A percentile compares a stretch with the other conserved stretches of the same genome.
Conservation (phyloP, 1,139 yeast genomes). For the Arxiozyma bovina region DNA sequence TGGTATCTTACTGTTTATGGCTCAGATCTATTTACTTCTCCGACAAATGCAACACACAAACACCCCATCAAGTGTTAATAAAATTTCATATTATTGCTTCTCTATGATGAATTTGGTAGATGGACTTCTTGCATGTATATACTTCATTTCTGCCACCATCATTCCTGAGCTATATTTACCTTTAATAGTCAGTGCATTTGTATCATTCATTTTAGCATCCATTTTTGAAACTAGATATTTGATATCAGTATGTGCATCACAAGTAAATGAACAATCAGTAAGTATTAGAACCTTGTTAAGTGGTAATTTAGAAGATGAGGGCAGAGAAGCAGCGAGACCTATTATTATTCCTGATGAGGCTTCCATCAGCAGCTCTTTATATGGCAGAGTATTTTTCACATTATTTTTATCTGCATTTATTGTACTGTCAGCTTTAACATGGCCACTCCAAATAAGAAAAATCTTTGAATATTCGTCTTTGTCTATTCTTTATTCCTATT, state of each 20-base stretch:
- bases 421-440: constrained; percentile 47
- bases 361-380: constrained; percentile 49
- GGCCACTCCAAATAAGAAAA: constrained; percentile 53
- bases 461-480: constrained; percentile 51
- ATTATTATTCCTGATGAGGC: constrained; percentile 41
- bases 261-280: constrained; percentile 49
- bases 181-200: constrained; percentile 59
- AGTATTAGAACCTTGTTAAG: constrained; percentile 21
- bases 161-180: constrained; percentile 53
- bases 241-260: constrained; percentile 61
- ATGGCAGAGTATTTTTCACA: constrained; percentile 53
- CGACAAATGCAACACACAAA: constrained; percentile 62
- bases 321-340: constrained; percentile 15
- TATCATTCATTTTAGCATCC: constrained; percentile 61
- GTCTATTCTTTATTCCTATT: constrained; percentile 54
- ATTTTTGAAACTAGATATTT: constrained; percentile 73
- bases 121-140: constrained; percentile 55
- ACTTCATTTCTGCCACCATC: constrained; percentile 51
- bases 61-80: constrained; percentile 72
- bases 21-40: constrained; percentile 43
- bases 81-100: constrained; percentile 58
- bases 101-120: constrained; percentile 53
- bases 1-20: constrained; percentile 40
- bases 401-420: constrained; percentile 53
- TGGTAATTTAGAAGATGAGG: constrained; percentile 16